Conservation (phyloP, 2,329 filamentous ascomycete species). For the Drechslerella stenobrocha region DNA sequence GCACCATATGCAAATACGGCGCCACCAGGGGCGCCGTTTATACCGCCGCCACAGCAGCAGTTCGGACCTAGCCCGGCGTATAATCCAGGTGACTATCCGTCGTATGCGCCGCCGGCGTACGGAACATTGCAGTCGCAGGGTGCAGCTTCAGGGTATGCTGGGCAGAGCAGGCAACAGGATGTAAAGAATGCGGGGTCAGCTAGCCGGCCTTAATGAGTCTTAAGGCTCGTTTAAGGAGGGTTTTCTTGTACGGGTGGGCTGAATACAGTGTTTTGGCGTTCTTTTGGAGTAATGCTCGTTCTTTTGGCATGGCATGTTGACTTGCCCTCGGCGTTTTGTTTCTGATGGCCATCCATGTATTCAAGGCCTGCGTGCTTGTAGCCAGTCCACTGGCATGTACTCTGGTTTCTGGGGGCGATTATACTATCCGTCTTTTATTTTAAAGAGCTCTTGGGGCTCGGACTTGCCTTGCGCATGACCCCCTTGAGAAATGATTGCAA, state of each 20-base stretch:
- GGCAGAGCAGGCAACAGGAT: conserved; percentile 1
- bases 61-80: not conserved
- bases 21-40: conserved; percentile 13
- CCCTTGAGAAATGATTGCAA: too few relatives aligned
- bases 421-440: too few relatives aligned
- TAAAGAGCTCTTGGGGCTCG: too few relatives aligned
- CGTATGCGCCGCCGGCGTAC: conserved; percentile 34
- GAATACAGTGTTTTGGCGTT: too few relatives aligned
- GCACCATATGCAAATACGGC: conserved; percentile 8
- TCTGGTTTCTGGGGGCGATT: too few relatives aligned
- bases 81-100: not conserved
- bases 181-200: not conserved
- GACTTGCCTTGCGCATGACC: too few relatives aligned
- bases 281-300: too few relatives aligned
- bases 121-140: conserved; percentile 23
- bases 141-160: conserved; percentile 19
- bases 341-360: too few relatives aligned
- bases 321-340: too few relatives aligned
- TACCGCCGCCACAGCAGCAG: not conserved
- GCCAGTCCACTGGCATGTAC: too few relatives aligned
- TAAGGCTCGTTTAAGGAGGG: not conserved
- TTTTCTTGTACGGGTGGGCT: not conserved
- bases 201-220: not conserved
- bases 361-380: too few relatives aligned
- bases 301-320: too few relatives aligned